Conservation (phyloP, 225 moss, liverwort and hornwort genomes). For the Takakia lepidozioides region DNA sequence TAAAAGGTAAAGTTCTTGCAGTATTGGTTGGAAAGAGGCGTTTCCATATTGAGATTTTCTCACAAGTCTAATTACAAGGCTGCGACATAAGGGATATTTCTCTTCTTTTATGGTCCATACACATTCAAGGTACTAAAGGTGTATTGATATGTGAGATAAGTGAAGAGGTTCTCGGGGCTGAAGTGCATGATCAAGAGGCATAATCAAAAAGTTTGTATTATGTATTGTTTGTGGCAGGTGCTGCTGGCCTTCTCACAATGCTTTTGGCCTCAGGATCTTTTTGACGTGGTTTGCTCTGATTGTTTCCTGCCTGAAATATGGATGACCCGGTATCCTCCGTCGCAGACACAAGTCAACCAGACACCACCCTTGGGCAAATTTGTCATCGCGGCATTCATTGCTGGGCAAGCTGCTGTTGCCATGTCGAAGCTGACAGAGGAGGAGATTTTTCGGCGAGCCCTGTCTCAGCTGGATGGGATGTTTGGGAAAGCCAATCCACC, state of each 20-base stretch:
- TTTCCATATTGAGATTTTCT: too few relatives aligned
- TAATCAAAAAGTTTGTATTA: neutral
- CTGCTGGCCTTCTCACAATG: conserved; percentile 64
- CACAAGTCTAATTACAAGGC: too few relatives aligned
- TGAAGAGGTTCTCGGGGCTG: too few relatives aligned
- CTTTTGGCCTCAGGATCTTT: conserved; percentile 78
- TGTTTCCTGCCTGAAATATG: conserved; percentile 85
- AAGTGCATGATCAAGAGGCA: too few relatives aligned
- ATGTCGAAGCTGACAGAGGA: conserved; percentile 46
- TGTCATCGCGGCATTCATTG: conserved; percentile 73
- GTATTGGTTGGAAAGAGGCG: too few relatives aligned
- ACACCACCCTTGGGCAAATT: conserved; percentile 38
- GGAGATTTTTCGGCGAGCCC: conserved; percentile 56
- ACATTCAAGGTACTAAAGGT: too few relatives aligned
- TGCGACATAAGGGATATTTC: too few relatives aligned
- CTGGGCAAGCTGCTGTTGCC: conserved; percentile 62
- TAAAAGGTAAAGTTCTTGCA: too few relatives aligned
- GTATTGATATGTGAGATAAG: too few relatives aligned
- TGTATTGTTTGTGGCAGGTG: conserved; percentile 35
- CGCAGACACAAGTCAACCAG: conserved; percentile 5
- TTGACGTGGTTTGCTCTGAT: conserved; percentile 76
- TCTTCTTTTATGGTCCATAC: too few relatives aligned
- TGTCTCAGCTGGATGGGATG: conserved; percentile 74
- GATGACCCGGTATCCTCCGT: conserved; percentile 72
- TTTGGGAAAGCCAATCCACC: conserved; percentile 30